Base-by-base conservation (phyloP, 2,329 filamentous ascomycete genomes). In the Hypoxylon sp. region DNA sequence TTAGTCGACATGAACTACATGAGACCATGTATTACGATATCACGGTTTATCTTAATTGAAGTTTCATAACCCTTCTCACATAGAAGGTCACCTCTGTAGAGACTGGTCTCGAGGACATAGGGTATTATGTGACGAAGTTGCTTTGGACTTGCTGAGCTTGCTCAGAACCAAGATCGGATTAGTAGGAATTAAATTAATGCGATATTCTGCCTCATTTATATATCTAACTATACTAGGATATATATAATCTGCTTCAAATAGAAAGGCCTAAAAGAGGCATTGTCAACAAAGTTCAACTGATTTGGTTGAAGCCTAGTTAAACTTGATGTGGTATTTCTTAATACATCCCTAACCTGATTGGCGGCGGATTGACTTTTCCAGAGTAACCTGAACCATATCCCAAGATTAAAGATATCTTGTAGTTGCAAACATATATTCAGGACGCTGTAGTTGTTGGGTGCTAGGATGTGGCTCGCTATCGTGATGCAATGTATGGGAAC, bases 311-410 rank as follows among this genome's bases (percentile, higher is more conserved):
- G 6, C 3, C 6, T 49, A n/a, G 14, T 23, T 28, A 5, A 17
- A 38, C 19, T 23, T 25, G 17, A 63, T 23, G 23, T 23, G n/a
- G n/a, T 43, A 34, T 59, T 43, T 53, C 17, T 55, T 7, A 13
- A 17, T 38, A 59, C n/a, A 63, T 19, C 32, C 38, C 38, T 49
- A 53, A 62, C 13, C 11, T 63, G 5, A 66, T 66, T 59, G 59
- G 53, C 3, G 6, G 34, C 3, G 6, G 34, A 55, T 38, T n/a
- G n/a, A 28, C 5, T 17, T 2, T 45, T 19, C 11, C 43, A 17
- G 19, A 38, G 30, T 48, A 45, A 34, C 30, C 48, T 28, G 38
- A 45, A 34, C 38, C 19, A 10, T 30, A 43, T 1, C 4, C 5
- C 2, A 30, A 9, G 28, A 30, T 30, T 30, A 2, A 7, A 30